Conservation (phyloP, 1,139 yeast genomes). For the Yamadazyma dushanensis region DNA sequence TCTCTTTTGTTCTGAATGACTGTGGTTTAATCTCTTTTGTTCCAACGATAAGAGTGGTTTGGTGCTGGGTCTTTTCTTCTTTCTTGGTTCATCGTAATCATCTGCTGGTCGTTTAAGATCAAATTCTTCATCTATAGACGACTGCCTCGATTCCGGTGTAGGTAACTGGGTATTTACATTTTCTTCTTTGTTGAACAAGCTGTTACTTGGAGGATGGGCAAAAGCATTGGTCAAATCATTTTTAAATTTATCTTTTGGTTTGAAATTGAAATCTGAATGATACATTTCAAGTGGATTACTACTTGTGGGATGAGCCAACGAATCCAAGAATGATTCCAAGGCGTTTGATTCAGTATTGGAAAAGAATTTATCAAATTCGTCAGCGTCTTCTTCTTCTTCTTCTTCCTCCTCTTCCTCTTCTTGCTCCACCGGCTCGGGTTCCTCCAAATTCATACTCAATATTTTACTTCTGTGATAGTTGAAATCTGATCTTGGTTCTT, state of each 20-base stretch:
- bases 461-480: slow-evolving; percentile 6
- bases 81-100: slow-evolving; percentile 19
- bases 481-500: slow-evolving; percentile 1
- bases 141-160: slow-evolving; percentile 41
- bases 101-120: slow-evolving; percentile 11
- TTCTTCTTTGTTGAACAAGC: slow-evolving; percentile 8
- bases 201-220: slow-evolving; percentile 26
- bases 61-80: slow-evolving; percentile 33
- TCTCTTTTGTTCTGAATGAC: slow-evolving; percentile 73
- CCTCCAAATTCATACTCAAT: slow-evolving; percentile 10
- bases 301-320: slow-evolving; percentile 35
- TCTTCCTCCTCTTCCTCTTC: slow-evolving; percentile 12
- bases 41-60: slow-evolving; percentile 59
- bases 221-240: slow-evolving; percentile 39
- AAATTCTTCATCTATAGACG: slow-evolving; percentile 17
- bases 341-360: slow-evolving; percentile 47
- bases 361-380: slow-evolving; percentile 46
- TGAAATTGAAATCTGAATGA: slow-evolving; percentile 22
- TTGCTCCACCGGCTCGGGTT: slow-evolving; percentile 24
- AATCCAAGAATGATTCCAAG: slow-evolving; percentile 45
- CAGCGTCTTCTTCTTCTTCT: slow-evolving; percentile 21
- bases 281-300: slow-evolving; percentile 35
- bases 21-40: slow-evolving; percentile 72
- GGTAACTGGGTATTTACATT: slow-evolving; percentile 24
- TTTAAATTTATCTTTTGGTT: slow-evolving; percentile 22